Evolutionary conservation across 148 eudicot genomes (phyloP).

Genomic region (Camellia sinensis): DNA sequence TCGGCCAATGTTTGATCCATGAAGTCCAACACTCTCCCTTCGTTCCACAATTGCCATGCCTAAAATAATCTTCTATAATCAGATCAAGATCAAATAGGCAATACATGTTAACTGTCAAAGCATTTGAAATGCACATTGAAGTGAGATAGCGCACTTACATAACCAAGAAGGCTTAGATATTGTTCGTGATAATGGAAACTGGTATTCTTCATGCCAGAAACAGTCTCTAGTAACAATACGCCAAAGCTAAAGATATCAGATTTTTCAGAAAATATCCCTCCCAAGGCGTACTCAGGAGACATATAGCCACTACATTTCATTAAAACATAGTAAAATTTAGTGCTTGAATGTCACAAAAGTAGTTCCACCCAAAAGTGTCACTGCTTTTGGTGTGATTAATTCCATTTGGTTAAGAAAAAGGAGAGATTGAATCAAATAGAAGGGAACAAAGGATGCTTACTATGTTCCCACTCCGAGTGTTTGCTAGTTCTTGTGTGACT

Average conservation of each 20-base stretch:
- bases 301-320: slow-evolving; percentile 7
- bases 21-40: slow-evolving; percentile 11
- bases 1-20: slow-evolving; percentile 24
- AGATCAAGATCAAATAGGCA: background rate
- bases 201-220: slow-evolving; percentile 13
- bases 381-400: background rate
- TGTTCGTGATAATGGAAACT: slow-evolving; percentile 2
- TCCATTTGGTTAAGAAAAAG: background rate
- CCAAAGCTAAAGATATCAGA: no score
- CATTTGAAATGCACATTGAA: background rate
- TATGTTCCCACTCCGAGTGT: no score
- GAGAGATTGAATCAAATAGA: background rate
- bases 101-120: background rate
- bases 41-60: slow-evolving; percentile 44
- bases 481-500: no score
- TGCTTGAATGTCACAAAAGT: background rate
- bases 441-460: no score
- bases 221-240: slow-evolving; percentile 13
- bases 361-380: no score
- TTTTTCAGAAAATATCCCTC: slow-evolving; percentile 20
- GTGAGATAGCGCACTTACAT: background rate
- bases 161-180: slow-evolving; percentile 10
- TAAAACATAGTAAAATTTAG: background rate
- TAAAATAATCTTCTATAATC: background rate
- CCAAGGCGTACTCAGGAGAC: slow-evolving; percentile 19